A percentile compares a stretch with the other conserved stretches of the same genome.
Evolutionary conservation across 441 rosid species (phyloP).

Genomic region (Bruguiera hainesii): DNA sequence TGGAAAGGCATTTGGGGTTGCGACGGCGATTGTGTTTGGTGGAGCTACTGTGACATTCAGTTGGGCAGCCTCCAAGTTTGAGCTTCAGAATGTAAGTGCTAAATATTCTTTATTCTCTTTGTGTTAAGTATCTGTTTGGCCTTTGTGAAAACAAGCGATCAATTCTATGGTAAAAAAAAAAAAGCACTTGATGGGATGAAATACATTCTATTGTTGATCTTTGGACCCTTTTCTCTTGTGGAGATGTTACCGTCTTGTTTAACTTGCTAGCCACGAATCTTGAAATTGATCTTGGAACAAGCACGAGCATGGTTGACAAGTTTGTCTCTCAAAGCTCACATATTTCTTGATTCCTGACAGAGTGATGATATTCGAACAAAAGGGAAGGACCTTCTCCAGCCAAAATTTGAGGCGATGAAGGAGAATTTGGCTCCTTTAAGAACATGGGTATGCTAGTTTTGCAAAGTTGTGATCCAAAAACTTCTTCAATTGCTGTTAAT

Average conservation of each 20-base stretch:
- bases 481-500: not conserved
- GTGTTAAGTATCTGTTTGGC: no score
- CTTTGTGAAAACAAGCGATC: no score
- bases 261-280: not conserved
- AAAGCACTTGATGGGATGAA: no score
- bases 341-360: conserved; percentile 27
- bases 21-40: conserved; percentile 74
- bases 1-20: conserved; percentile 81
- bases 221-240: no score
- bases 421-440: conserved; percentile 60
- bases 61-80: conserved; percentile 55
- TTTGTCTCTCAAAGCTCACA: not conserved
- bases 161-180: no score
- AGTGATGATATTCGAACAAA: conserved; percentile 53
- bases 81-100: conserved; percentile 50
- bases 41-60: conserved; percentile 61
- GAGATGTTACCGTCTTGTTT: not conserved
- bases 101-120: no score
- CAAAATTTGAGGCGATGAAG: conserved; percentile 47
- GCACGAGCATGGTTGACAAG: not conserved
- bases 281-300: no score
- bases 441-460: conserved; percentile 57
- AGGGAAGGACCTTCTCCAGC: conserved; percentile 61
- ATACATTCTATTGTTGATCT: no score
- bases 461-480: not conserved